A percentile compares a stretch with the other conserved stretches of the same genome.
These are phyloP conservation scores for Ustilago trichophora DNA, from an alignment of 1,284 basidiomycete species.

Conservation along the genomic window DNA sequence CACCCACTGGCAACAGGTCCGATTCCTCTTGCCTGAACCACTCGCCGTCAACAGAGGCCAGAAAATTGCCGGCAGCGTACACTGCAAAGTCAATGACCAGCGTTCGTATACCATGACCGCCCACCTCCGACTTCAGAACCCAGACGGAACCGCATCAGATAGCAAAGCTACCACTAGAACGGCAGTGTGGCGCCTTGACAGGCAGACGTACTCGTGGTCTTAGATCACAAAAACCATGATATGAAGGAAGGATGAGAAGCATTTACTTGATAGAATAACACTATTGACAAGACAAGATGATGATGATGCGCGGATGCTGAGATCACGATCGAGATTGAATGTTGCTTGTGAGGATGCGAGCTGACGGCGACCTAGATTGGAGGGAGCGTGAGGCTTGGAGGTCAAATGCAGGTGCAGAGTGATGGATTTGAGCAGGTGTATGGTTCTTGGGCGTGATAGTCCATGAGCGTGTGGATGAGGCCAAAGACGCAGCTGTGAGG, in stretches of 20 bases:
- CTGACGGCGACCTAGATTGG: too few species aligned
- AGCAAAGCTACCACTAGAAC: conserved; percentile 19
- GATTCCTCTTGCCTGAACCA: conserved; percentile 59
- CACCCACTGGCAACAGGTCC: conserved; percentile 65
- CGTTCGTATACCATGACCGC: conserved; percentile 58
- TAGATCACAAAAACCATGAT: not conserved
- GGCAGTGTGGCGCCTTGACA: conserved; percentile 58
- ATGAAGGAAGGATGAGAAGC: too few species aligned
- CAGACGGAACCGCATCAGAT: conserved; percentile 23
- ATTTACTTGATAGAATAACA: not conserved
- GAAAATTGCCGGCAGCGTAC: conserved; percentile 52
- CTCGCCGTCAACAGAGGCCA: conserved; percentile 61
- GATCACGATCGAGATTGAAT: too few species aligned
- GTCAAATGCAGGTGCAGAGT: too few species aligned
- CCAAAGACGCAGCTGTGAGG: too few species aligned
- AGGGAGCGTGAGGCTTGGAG: too few species aligned
- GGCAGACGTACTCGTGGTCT: conserved; percentile 63
- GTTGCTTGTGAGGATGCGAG: too few species aligned
- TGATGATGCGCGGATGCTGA: not conserved
- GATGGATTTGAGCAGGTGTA: too few species aligned
- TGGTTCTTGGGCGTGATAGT: too few species aligned
- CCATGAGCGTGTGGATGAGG: too few species aligned
- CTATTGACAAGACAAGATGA: too few species aligned
- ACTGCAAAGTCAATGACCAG: conserved; percentile 57
- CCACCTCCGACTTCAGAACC: conserved; percentile 21